Percentiles rank a stretch among this genome's conserved stretches.
Evolutionary conservation across 257 asterid species (phyloP).

Genomic region (Asclepias syriaca): DNA sequence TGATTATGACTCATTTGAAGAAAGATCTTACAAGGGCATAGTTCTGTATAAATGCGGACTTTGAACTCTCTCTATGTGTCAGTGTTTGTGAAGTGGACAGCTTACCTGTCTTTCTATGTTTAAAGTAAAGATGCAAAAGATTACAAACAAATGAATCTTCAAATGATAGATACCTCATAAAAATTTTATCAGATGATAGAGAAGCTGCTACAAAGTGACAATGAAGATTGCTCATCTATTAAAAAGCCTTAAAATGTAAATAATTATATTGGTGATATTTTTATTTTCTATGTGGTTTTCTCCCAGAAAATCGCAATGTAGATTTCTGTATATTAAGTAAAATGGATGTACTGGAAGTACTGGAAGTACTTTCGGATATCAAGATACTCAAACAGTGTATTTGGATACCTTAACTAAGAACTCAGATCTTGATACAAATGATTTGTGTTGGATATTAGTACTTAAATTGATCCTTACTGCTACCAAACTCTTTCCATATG

Average conservation of each 20-base stretch:
- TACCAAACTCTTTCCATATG: background rate
- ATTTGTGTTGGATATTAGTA: background rate
- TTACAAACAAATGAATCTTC: background rate
- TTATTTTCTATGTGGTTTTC: background rate
- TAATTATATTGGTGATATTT: background rate
- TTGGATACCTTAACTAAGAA: background rate
- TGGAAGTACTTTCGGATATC: background rate
- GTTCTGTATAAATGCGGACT: background rate
- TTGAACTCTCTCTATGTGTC: background rate
- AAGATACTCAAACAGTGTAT: background rate
- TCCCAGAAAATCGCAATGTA: background rate
- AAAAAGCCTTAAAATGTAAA: background rate
- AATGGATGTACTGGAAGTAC: background rate
- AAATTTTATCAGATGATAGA: background rate
- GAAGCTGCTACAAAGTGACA: background rate
- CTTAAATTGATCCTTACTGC: background rate
- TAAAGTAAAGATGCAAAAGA: background rate
- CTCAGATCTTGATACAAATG: background rate
- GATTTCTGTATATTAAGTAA: background rate
- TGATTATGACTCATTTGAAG: background rate
- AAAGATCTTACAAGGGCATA: background rate
- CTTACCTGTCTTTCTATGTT: background rate
- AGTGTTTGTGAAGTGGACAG: background rate
- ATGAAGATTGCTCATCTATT: background rate
- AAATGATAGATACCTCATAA: background rate